Evolutionary conservation across 1,284 basidiomycete species (phyloP), one percentile per base, ranked within the genome.

Genomic region (Trichosporon ovoides): DNA sequence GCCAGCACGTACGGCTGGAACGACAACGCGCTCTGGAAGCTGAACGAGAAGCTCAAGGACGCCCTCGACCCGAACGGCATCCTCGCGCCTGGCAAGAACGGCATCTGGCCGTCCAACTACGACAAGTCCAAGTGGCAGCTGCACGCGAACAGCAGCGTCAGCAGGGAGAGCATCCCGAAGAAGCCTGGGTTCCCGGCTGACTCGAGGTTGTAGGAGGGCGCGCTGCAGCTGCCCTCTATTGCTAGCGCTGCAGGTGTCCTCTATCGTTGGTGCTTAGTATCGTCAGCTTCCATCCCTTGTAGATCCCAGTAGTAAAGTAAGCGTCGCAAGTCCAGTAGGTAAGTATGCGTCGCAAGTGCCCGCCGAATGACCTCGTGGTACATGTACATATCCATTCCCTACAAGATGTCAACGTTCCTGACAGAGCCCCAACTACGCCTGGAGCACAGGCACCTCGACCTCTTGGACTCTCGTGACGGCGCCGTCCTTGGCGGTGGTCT

Each of bases 41-140:
- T 71, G 13, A 65, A 60, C 53, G 62, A 68, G 57, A 59, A 55
- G 35, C 56, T 72, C 60, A 72, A 70, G 66, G 67, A 72, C 55
- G 46, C 70, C 1, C 57, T 72, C 9, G 70, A 71, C 52, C 70
- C 70, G 5, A 67, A 69, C 38, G 70, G 70, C 7, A 69, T 72
- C 43, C 57, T 71, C 3, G 54, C 62, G n/a, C 71, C 71, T 1
- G 71, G 71, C 16, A 58, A 58, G 43, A 58, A 58, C n/a, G 56
- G 56, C 10, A 52, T 58, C 3, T 58, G 56, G 56, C 56, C 56
- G 2, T 18, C 28, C 2, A 20, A 14, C 7, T 58, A 58, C 36
- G 46, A 58, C 46, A 58, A 58, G 52, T 35, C 43, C n/a, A 38
- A 58, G 52, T 58, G 56, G 56, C 14, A 18, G 35, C 52, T 58